Percentiles rank a stretch among this genome's conserved stretches.
phyloP scores from a whole-genome alignment of 2,329 filamentous ascomycete species.

The Rutstroemia sp. region DNA sequence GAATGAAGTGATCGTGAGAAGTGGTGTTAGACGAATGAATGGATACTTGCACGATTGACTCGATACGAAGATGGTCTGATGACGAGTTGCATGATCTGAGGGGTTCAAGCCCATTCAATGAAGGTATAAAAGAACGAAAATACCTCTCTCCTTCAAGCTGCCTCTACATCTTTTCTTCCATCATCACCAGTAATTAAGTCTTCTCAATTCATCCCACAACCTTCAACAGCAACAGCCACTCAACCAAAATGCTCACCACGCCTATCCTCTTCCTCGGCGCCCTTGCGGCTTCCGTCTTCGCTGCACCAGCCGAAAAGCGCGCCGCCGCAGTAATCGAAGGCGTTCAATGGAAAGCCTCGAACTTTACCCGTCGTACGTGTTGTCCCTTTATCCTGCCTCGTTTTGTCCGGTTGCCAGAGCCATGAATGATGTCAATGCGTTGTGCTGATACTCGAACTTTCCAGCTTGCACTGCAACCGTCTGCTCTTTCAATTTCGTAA shows the following conservation, averaged over 20 bases:
- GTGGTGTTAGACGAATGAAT: not conserved
- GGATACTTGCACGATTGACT: not conserved
- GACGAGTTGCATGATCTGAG: not conserved
- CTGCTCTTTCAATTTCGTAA: constrained; percentile 4
- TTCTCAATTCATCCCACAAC: not conserved
- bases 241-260: constrained; percentile 5
- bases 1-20: not conserved
- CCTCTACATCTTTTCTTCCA: not conserved
- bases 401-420: not conserved
- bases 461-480: not conserved
- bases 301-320: not conserved
- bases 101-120: not conserved
- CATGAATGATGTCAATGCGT: not conserved
- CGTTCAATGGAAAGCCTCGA: constrained; percentile 8
- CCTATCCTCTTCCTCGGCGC: not conserved
- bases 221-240: not conserved
- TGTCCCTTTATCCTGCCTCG: not conserved
- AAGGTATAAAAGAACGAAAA: not conserved
- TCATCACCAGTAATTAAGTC: not conserved
- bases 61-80: not conserved
- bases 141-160: not conserved
- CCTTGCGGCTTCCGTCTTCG: not conserved
- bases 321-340: not conserved
- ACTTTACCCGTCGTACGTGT: constrained; percentile 10
- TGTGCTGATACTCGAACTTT: not conserved